Base-by-base conservation (phyloP, 352 stramenopile species). In the Phytophthora tubulina region DNA sequence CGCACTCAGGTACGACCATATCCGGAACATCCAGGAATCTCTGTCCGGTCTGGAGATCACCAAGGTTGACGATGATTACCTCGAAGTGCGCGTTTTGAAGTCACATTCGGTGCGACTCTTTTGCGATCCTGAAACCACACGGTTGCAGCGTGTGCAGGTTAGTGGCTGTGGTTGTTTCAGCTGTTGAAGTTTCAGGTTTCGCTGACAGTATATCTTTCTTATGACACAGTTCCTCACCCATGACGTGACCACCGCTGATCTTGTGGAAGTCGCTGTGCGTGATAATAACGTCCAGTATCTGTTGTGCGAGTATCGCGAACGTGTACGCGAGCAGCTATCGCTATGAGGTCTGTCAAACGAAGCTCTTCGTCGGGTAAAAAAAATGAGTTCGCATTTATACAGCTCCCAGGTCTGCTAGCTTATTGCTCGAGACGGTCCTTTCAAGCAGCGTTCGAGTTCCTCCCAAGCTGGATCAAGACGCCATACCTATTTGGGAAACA, bases 211-310 rank as follows among this genome's bases (percentile, higher is more conserved):
- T 14, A 6, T 35, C 5, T 61, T 61, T 63, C 1, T 11, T 27
- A 31, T 52, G 21, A 4, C 32, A 11, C 41, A 72, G 53, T 63
- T 70, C n/a, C 36, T 52, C 13, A 38, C 35, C 27, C 31, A 55
- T 39, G 30, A 61, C 39, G 62, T 89, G 4, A 53, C 63, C 27
- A 67, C 76, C 14, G 45, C 73, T 14, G 84, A 94, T 57, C 75
- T 94, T 39, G 78, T 80, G 11, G 74, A 84, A 21, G 72, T 86
- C 32, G 83, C 84, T 5, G 63, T 92, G n/a, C 76, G 80, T 9
- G 79, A 84, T 44, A 92, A 92, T 68, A 79, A 87, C 46, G 33
- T 90, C 10, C 78, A 82, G 64, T 80, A 84, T 53, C 69, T 94
- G 14, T 64, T 88, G 21, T 80, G 78, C 67, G 84, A 91, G 50